Conservation (phyloP, 2,329 filamentous ascomycete species). For the Ceratocystis colombiana region DNA sequence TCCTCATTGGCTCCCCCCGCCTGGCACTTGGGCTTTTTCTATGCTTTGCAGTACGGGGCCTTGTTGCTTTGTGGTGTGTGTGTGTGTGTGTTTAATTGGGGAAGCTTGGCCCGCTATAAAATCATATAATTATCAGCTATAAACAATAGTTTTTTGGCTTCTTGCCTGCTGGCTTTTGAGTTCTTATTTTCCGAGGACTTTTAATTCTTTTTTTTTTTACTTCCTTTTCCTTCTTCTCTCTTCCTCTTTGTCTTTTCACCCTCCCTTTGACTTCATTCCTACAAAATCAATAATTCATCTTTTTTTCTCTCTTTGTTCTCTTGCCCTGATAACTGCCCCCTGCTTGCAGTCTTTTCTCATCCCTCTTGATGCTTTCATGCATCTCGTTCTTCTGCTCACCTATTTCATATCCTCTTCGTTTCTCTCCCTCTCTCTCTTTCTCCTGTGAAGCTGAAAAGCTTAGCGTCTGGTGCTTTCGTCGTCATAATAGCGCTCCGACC, state of each 20-base stretch:
- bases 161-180: background rate
- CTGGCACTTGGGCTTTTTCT: background rate
- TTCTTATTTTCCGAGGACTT: background rate
- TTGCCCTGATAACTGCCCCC: conserved; percentile 11
- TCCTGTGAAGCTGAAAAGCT: background rate
- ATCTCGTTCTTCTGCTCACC: background rate
- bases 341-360: background rate
- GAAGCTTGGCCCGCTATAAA: too few species aligned
- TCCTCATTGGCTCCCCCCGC: background rate
- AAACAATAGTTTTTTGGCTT: background rate
- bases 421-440: background rate
- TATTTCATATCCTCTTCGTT: background rate
- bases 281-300: background rate
- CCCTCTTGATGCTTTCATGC: conserved; percentile 9
- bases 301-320: conserved; percentile 5
- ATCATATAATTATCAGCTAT: too few species aligned
- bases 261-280: background rate
- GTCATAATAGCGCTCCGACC: conserved; percentile 11
- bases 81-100: too few species aligned
- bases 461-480: background rate
- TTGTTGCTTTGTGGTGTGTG: background rate
- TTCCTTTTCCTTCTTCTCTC: conserved; percentile 1
- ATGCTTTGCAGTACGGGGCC: background rate
- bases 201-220: background rate
- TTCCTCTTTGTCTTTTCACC: conserved; percentile 1